Evolutionary conservation across 2,329 filamentous ascomycete species (phyloP), one percentile per base, ranked within the genome.

Genomic region (Cadophora sp.): DNA sequence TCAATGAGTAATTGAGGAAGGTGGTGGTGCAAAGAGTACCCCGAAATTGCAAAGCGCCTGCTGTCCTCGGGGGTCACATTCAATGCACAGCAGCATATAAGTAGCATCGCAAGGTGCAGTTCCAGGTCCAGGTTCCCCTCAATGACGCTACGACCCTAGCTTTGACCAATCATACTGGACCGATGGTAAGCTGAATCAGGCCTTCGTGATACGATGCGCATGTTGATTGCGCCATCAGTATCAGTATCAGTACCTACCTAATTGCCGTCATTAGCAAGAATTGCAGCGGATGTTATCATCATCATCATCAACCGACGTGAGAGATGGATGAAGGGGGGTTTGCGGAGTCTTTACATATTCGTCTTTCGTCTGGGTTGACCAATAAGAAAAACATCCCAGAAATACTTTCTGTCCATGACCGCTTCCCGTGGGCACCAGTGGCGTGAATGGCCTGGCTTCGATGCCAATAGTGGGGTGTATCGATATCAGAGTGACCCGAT

Each of bases 401-500:
- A 19, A 27, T 40, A 16, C 29, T 26, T 46, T 55, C 31, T 43
- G 40, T 12, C 53, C 34, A n/a, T 37, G 31, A 43, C 40, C 27
- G 56, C 56, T 12, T 59, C 34, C 56, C 43, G 31, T 59, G 27
- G 64, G 24, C 46, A 19, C 58, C 65, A 43, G 59, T 26, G 59
- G 59, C 59, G 24, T 50, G 59, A 11, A 59, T 56, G 64, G 55
- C 55, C 34, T 37, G 34, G 40, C 12, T 31, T 40, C 19, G 11
- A 3, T 34, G 31, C 59, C 66, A 72, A 69, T 69, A 66, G 70
- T 70, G 72, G 73, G 71, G 73, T 66, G 61, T 62, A 64, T 72
- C 70, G 64, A 66, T 69, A 70, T 66, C 72, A 71, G 72, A 69
- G 58, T 29, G 64, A 58, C 31, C 68, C 70, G 67, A 71, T 48